These are phyloP conservation scores for Trichoderma koningii DNA, from an alignment of 2,329 filamentous ascomycete species.

Conservation along the genomic window DNA sequence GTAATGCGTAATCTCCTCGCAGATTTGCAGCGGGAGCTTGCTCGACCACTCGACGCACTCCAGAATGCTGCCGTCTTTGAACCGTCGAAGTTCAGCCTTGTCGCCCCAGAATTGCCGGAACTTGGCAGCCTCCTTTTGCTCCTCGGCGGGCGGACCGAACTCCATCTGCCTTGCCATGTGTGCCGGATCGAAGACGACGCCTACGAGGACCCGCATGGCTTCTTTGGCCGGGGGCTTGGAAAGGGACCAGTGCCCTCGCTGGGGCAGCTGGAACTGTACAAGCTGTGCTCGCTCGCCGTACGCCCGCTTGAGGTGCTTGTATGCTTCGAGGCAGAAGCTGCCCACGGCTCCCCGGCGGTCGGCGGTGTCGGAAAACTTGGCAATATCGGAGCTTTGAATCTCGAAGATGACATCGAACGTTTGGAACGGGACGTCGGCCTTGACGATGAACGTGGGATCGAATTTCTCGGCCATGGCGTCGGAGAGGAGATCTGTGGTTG, in stretches of 20 bases:
- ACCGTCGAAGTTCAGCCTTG: constrained; percentile 87
- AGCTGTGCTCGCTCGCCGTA: constrained; percentile 73
- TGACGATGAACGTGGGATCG: constrained; percentile 76
- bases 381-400: constrained; percentile 39
- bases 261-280: constrained; percentile 58
- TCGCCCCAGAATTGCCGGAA: constrained; percentile 96
- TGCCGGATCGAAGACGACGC: constrained; percentile 70
- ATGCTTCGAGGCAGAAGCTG: constrained; percentile 58
- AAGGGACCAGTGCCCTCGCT: constrained; percentile 39
- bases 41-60: constrained; percentile 88
- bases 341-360: constrained; percentile 49
- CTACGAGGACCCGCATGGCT: constrained; percentile 56
- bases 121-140: constrained; percentile 75
- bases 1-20: constrained; percentile 78
- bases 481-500: constrained; percentile 73
- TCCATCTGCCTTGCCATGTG: constrained; percentile 79
- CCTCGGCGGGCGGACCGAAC: constrained; percentile 81
- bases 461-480: constrained; percentile 78
- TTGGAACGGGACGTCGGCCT: constrained; percentile 55
- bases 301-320: constrained; percentile 67
- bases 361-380: constrained; percentile 35
- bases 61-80: constrained; percentile 91
- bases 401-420: constrained; percentile 55
- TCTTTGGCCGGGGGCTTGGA: constrained; percentile 30
- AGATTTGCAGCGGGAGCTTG: constrained; percentile 63